These are phyloP conservation scores for Caloboletus firmus DNA, from an alignment of 1,284 basidiomycete species.

Conservation along the genomic window DNA sequence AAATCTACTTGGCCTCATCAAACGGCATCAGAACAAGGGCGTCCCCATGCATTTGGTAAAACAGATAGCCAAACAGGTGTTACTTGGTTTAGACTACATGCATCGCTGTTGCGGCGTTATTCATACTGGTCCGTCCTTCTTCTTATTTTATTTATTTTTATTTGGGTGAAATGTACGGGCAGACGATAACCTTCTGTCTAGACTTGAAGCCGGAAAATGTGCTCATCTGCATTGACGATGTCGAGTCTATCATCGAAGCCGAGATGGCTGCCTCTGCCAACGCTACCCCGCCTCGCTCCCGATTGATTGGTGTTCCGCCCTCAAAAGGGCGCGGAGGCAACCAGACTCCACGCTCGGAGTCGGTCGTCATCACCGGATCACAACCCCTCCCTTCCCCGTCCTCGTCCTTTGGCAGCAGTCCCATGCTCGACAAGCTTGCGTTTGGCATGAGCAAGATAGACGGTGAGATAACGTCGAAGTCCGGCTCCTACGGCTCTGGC, in stretches of 20 bases:
- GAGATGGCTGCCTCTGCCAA: slow-evolving; percentile 68
- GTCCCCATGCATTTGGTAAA: slow-evolving; percentile 93
- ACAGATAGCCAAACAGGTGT: slow-evolving; percentile 96
- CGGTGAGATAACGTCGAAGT: slow-evolving; percentile 32
- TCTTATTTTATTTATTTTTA: neutral
- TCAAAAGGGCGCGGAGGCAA: slow-evolving; percentile 95
- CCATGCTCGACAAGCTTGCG: slow-evolving; percentile 88
- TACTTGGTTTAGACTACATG: slow-evolving; percentile 97
- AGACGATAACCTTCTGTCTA: slow-evolving; percentile 26
- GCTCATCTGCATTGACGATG: slow-evolving; percentile 95
- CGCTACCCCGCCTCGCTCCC: slow-evolving; percentile 57
- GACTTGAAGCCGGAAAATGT: slow-evolving; percentile 99
- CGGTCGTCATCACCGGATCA: slow-evolving; percentile 89
- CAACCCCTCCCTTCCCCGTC: slow-evolving; percentile 87
- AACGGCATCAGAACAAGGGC: slow-evolving; percentile 92
- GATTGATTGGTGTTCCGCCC: slow-evolving; percentile 93
- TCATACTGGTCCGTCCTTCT: slow-evolving; percentile 65
- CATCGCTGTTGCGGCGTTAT: slow-evolving; percentile 96
- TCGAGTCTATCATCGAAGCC: slow-evolving; percentile 89
- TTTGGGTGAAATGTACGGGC: neutral
- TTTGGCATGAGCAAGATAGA: slow-evolving; percentile 90
- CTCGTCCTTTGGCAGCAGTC: slow-evolving; percentile 68
- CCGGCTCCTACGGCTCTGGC: slow-evolving; percentile 25
- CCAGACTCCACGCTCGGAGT: slow-evolving; percentile 91
- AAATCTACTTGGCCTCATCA: slow-evolving; percentile 97